Percentiles rank a stretch among this genome's conserved stretches.
phyloP scores from a whole-genome alignment of 495 filamentous ascomycete genomes.

The Penicillium taxi region DNA sequence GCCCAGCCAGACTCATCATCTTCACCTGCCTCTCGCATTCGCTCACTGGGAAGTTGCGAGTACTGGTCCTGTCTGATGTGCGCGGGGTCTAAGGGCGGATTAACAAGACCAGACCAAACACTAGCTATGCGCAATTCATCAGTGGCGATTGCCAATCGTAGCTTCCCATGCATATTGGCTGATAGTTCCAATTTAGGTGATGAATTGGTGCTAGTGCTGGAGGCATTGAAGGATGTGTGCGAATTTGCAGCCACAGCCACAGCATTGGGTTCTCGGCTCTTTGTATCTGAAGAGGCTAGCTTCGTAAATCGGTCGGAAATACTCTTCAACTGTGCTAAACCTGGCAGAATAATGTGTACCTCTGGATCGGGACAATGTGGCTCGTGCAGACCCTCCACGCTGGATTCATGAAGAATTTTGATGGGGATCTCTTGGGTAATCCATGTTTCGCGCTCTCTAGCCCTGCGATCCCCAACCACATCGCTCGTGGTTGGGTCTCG shows the following conservation, averaged over 20 bases:
- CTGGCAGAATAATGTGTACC: constrained; percentile 84
- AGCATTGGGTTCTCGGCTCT: constrained; percentile 10
- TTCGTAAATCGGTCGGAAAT: constrained; percentile 93
- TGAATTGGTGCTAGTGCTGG: constrained; percentile 17
- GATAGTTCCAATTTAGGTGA: constrained; percentile 66
- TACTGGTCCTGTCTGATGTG: constrained; percentile 58
- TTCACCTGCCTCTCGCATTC: constrained; percentile 46
- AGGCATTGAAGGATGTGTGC: not conserved
- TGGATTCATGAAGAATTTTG: constrained; percentile 69
- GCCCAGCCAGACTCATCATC: constrained; percentile 67
- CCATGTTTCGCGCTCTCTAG: constrained; percentile 66
- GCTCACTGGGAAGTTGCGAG: constrained; percentile 64
- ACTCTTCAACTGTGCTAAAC: constrained; percentile 73
- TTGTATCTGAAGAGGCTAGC: constrained; percentile 43
- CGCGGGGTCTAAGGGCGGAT: constrained; percentile 71
- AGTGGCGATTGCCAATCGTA: constrained; percentile 66
- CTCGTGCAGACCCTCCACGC: constrained; percentile 80
- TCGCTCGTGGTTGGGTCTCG: constrained; percentile 18
- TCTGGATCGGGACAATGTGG: constrained; percentile 86
- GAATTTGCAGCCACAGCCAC: constrained; percentile 5
- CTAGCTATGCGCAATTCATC: constrained; percentile 75
- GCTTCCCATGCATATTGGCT: constrained; percentile 85
- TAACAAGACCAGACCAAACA: constrained; percentile 71
- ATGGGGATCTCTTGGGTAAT: constrained; percentile 97
- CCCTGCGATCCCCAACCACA: constrained; percentile 39